These are phyloP conservation scores for Pestalotiopsis sp. DNA, from an alignment of 2,329 filamentous ascomycete genomes.

Conservation along the genomic window DNA sequence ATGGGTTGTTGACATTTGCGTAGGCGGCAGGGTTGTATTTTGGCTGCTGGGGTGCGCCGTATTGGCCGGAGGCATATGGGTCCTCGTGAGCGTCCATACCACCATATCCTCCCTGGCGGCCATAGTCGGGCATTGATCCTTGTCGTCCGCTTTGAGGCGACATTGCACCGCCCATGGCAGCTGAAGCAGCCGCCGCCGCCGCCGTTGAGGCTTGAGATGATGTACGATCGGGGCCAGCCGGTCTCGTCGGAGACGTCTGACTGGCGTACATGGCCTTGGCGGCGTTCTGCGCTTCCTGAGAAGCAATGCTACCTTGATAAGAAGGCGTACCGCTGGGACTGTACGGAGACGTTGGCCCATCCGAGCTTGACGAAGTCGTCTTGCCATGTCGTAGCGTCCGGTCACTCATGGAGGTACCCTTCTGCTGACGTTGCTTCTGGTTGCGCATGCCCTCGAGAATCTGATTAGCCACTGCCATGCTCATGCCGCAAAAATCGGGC, in stretches of 20 bases:
- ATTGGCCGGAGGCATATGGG: constrained; percentile 27
- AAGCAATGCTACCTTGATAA: constrained; percentile 36
- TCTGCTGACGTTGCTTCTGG: constrained; percentile 71
- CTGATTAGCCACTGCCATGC: constrained; percentile 94
- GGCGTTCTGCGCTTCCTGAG: constrained; percentile 60
- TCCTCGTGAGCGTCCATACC: constrained; percentile 31
- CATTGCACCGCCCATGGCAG: constrained; percentile 57
- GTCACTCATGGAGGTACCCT: constrained; percentile 60
- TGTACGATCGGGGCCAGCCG: constrained; percentile 52
- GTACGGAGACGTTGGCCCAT: constrained; percentile 30
- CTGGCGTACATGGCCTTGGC: constrained; percentile 64
- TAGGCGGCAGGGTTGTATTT: constrained; percentile 81
- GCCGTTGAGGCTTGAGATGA: constrained; percentile 51
- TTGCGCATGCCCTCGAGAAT: constrained; percentile 85
- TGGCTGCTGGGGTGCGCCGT: constrained; percentile 45
- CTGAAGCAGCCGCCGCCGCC: constrained; percentile 57
- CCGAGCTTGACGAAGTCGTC: constrained; percentile 42
- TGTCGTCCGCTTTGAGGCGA: constrained; percentile 32
- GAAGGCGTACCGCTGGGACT: constrained; percentile 23
- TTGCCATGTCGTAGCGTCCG: constrained; percentile 64
- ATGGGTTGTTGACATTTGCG: constrained; percentile 58
- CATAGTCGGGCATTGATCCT: constrained; percentile 30
- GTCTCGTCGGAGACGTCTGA: constrained; percentile 54
- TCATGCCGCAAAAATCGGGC: constrained; percentile 99
- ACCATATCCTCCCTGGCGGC: constrained; percentile 31